A percentile compares a stretch with the other conserved stretches of the same genome.
Evolutionary conservation across 805 yeast species (phyloP).

Genomic region (Sungouiozyma ichnusensis): DNA sequence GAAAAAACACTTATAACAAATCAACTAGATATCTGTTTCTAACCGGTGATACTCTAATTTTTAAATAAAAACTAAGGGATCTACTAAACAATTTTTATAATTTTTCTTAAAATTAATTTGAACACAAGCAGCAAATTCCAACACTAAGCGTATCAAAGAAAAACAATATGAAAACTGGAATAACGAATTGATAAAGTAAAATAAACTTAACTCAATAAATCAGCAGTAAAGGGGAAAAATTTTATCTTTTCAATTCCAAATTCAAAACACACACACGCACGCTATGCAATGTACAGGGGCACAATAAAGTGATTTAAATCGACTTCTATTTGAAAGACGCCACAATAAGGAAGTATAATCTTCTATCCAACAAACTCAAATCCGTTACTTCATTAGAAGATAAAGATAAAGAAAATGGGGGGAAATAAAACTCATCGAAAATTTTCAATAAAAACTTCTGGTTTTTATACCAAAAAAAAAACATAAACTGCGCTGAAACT

Average conservation of each 20-base stretch:
- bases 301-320: not conserved
- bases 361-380: not conserved
- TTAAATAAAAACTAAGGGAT: not conserved
- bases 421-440: no score
- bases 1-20: not conserved
- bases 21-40: not conserved
- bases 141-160: no score
- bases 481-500: no score
- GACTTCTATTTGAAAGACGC: not conserved
- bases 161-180: not conserved
- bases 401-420: no score
- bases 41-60: not conserved
- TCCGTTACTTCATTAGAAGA: no score
- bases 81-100: no score
- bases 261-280: not conserved
- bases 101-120: no score
- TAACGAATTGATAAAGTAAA: not conserved
- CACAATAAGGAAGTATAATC: not conserved
- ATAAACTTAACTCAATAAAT: no score
- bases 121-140: no score
- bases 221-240: not conserved
- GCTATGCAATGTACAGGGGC: not conserved
- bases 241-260: not conserved
- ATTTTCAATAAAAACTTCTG: no score
- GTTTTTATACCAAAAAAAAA: no score